A percentile compares a stretch with the other conserved stretches of the same genome.
Evolutionary conservation across 345 rosid genomes (phyloP).

Genomic region (Theobroma cacao): DNA sequence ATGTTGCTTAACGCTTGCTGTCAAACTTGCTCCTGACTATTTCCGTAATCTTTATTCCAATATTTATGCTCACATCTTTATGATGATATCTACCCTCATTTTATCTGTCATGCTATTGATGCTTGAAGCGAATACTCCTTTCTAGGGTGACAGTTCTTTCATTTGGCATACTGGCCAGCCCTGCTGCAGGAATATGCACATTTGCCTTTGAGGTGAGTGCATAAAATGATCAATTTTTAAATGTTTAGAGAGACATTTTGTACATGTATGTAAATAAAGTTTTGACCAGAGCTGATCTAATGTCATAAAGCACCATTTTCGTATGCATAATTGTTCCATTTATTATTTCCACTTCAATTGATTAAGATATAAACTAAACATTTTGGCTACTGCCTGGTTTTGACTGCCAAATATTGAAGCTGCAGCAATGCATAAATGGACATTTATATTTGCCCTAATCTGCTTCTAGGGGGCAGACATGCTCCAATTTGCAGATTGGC

Average conservation of each 20-base stretch:
- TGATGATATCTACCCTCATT: not conserved
- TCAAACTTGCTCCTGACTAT: not conserved
- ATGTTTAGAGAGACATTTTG: not conserved
- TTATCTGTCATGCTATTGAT: not conserved
- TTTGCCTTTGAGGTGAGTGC: constrained; percentile 65
- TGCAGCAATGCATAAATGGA: too few relatives aligned
- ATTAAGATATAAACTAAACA: not conserved
- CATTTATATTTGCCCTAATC: not conserved
- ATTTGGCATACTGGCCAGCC: constrained; percentile 72
- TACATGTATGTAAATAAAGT: not conserved
- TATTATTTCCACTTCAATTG: not conserved
- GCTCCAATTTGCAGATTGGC: not conserved
- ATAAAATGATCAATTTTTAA: not conserved
- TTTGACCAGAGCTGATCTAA: not conserved
- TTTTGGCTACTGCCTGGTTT: not conserved
- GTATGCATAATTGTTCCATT: not conserved
- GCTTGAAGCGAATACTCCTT: constrained; percentile 17
- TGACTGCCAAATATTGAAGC: not conserved
- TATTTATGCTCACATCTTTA: not conserved
- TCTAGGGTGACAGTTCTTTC: constrained; percentile 72
- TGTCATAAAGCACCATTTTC: not conserved
- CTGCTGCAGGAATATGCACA: constrained; percentile 69
- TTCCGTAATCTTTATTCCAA: not conserved
- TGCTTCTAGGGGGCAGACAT: not conserved
- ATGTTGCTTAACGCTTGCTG: not conserved